Evolutionary conservation across 306 rosid species (phyloP).

Genomic region (Coriaria nepalensis): DNA sequence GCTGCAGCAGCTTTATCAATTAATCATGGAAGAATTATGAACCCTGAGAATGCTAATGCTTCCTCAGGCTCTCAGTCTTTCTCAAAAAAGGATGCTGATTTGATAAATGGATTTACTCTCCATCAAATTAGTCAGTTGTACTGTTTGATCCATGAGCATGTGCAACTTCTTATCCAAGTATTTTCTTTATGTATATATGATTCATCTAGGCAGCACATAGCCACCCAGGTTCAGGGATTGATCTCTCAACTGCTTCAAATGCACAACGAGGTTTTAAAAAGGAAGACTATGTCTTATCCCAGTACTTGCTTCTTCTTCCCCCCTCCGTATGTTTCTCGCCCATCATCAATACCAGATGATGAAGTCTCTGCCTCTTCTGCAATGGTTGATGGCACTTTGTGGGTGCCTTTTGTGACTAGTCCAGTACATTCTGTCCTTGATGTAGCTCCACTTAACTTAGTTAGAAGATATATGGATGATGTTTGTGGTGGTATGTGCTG

Average conservation of each 20-base stretch:
- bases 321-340: constrained; percentile 21
- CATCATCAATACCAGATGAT: constrained; percentile 36
- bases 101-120: constrained; percentile 64
- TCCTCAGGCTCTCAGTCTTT: constrained; percentile 25
- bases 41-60: constrained; percentile 23
- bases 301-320: constrained; percentile 58
- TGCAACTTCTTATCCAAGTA: constrained; percentile 89
- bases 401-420: constrained; percentile 51
- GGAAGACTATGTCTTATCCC: constrained; percentile 59
- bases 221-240: constrained; percentile 69
- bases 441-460: constrained; percentile 64
- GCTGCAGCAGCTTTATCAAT: constrained; percentile 11
- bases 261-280: constrained; percentile 41
- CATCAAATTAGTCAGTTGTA: constrained; percentile 76
- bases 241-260: constrained; percentile 68
- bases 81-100: constrained; percentile 28
- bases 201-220: constrained; percentile 59
- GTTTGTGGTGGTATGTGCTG: constrained; percentile 41
- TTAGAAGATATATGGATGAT: constrained; percentile 51
- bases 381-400: constrained; percentile 32
- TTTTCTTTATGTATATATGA: constrained; percentile 64
- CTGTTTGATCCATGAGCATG: constrained; percentile 73
- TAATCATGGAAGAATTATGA: constrained; percentile 28
- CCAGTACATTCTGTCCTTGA: constrained; percentile 52
- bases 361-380: background rate